Base-by-base conservation (phyloP, 805 yeast genomes). In the Nakazawaea peltata region DNA sequence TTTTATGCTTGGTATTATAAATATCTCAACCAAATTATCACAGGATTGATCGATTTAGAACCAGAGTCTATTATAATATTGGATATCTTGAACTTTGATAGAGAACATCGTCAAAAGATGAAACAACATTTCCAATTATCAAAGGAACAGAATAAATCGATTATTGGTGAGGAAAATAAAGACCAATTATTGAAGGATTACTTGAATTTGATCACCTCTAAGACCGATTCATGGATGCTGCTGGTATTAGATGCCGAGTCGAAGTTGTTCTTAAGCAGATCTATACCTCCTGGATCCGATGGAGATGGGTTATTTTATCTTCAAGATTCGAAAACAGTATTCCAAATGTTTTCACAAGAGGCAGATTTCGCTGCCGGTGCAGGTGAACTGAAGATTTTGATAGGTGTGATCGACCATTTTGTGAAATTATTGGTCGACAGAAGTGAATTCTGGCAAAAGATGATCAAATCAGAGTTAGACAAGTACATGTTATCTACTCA, bases 341-440 rank as follows among this genome's bases (percentile, higher is more conserved):
- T 83, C 53, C 75, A 82, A 42, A 81, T 86, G 79, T 74, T 86
- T 39, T 77, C 80, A n/a, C 95, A 86, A 50, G 95, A 87, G 54
- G 79, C 85, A 12, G 94, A 82, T 42, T 88, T 82, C 5, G 92
- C 94, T 0, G 83, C 87, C 0, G 88, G 81, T 22, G 76, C 90
- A 3, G 84, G 85, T 3, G 87, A 83, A 54, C 85, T 87, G 5
- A 71, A 78, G 43, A 81, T 86, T 19, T 63, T 86, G 23, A 77
- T 78, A 10, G 92, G 90, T 17, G 92, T 85, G 10, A 73, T 86
- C 12, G 77, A 71, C 34, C 76, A 79, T 40, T 82, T 87, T 65
- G 71, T 81, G 22, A 62, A 59, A 5, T 63, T 82, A 33, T 63
- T 85, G 41, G 61, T 70, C 32, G 56, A 66, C 35, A 65, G 95